Evolutionary conservation across 2,329 filamentous ascomycete species (phyloP).

Genomic region (Aureobasidium sp.): DNA sequence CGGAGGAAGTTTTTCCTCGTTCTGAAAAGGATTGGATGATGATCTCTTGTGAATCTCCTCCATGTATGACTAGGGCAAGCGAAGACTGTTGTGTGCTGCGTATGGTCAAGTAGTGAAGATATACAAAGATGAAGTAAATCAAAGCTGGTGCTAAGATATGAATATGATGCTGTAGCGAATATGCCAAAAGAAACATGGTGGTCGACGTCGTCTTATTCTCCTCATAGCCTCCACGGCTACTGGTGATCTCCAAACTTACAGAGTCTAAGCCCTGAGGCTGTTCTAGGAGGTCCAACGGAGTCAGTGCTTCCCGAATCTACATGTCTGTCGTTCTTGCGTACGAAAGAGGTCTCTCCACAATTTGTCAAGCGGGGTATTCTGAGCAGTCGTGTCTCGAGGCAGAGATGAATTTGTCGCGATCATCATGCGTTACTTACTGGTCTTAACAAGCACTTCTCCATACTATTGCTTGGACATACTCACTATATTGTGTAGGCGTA

Average conservation of each 20-base stretch:
- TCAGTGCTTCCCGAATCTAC: background rate
- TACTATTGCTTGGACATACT: no score
- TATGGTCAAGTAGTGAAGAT: background rate
- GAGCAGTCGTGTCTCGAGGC: background rate
- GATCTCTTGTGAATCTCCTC: background rate
- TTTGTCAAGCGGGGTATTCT: background rate
- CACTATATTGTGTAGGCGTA: no score
- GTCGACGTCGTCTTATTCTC: background rate
- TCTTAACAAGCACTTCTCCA: no score
- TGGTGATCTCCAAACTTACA: background rate
- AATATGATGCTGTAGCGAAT: background rate
- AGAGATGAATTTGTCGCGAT: background rate
- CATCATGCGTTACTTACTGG: background rate
- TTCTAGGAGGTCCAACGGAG: background rate
- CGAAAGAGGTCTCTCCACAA: background rate
- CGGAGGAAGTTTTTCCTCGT: background rate
- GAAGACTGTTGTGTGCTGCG: background rate
- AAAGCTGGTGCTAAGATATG: background rate
- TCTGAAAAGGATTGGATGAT: background rate
- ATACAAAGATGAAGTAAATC: background rate
- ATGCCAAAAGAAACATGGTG: background rate
- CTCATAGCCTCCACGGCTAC: background rate
- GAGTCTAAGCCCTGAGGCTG: background rate
- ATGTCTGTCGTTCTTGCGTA: background rate
- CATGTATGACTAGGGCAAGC: background rate